Evolutionary conservation across 306 rosid species (phyloP).

Genomic region (Inga oerstediana): DNA sequence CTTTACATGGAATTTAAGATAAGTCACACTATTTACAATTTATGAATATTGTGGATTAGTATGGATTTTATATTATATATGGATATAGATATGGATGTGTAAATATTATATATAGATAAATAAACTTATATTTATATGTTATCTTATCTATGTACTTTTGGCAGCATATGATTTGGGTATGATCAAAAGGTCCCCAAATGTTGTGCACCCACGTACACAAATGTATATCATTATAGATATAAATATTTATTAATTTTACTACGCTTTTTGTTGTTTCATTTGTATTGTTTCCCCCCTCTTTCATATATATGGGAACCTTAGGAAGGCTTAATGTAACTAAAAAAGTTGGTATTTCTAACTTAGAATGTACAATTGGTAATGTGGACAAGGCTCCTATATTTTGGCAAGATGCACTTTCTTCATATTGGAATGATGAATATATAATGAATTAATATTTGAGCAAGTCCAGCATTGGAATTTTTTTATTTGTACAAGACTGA

Average conservation of each 20-base stretch:
- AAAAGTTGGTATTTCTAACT: not conserved
- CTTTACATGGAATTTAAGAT: not conserved
- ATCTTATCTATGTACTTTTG: not conserved
- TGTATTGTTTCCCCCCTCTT: not conserved
- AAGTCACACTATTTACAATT: not conserved
- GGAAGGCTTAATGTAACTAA: not conserved
- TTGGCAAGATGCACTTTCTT: constrained; percentile 11
- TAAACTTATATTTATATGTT: not conserved
- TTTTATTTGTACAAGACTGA: not conserved
- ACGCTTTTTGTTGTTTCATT: not conserved
- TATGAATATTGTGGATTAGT: not conserved
- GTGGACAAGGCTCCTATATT: not conserved
- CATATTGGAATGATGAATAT: not conserved
- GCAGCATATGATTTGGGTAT: not conserved
- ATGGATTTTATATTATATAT: not conserved
- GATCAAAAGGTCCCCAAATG: not conserved
- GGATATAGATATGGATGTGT: not conserved
- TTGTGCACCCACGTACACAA: not conserved
- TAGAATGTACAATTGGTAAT: not conserved
- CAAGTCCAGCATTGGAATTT: not conserved
- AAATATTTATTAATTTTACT: not conserved
- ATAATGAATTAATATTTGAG: not conserved
- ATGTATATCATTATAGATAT: not conserved
- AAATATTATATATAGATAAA: not conserved
- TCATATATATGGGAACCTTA: too few species aligned